Evolutionary conservation across 768 basidiomycete genomes (phyloP), one percentile per base, ranked within the genome.

Genomic region (Ramaria sp.): DNA sequence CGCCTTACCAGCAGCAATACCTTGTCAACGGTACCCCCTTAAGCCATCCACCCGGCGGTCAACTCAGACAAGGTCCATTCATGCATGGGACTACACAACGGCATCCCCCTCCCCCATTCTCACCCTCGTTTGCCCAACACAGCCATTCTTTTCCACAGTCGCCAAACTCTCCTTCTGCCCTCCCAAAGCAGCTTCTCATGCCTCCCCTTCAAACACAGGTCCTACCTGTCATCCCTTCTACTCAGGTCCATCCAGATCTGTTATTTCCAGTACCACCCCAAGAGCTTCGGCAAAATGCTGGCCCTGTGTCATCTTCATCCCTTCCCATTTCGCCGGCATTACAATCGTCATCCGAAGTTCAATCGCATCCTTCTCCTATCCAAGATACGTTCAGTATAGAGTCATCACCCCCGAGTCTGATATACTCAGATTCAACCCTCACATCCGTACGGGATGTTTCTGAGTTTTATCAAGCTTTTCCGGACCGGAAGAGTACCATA

Each of bases 131-230:
- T 78, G 71, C 74, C 41, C 59, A 69, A 47, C 73, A 75, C 73
- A 75, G 30, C 73, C 46, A 48, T 15, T 24, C 12, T n/a, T 47
- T 22, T 48, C 31, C 43, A 7, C 46, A 47, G 24, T 3, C 43
- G 12, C 24, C 41, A 24, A 42, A 49, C 19, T 48, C 71, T 31
- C 66, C 80, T 24, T 84, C 83, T 0, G 81, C 82, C 1, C 63
- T 83, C 24, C 83, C 83, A 58, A 84, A 83, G 70, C 83, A 84
- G 58, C 72, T 82, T 1, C 76, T 79, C 9, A 79, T 79, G 72
- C 73, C 76, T 15, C 67, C 61, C 58, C 65, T 15, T 59, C 60
- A 22, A 20, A 58, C 2, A 24, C 57, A 5, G 42, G 55, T 9
- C 53, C 57, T 19, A 48, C 47, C 58, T n/a, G 56, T 59, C 27